Evolutionary conservation across 768 basidiomycete species (phyloP).

Genomic region (Pulveroboletus sp.): DNA sequence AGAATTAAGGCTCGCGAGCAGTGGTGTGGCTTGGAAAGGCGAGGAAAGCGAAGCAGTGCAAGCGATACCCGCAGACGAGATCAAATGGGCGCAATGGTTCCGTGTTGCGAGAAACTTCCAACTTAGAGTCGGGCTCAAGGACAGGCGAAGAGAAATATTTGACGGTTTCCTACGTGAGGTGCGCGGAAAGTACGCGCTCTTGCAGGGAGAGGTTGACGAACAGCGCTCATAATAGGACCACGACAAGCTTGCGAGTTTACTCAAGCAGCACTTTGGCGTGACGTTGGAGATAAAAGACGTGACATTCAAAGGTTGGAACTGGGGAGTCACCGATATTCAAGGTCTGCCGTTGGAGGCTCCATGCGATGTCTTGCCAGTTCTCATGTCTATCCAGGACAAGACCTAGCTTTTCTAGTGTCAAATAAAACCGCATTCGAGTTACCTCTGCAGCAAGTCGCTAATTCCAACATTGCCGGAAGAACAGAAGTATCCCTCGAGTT

Average conservation of each 20-base stretch:
- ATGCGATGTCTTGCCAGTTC: not conserved
- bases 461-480: constrained; percentile 95
- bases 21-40: constrained; percentile 94
- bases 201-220: not conserved
- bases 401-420: constrained; percentile 86
- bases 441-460: constrained; percentile 80
- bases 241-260: constrained; percentile 70
- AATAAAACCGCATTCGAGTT: constrained; percentile 88
- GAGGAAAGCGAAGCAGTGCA: constrained; percentile 59
- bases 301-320: constrained; percentile 96
- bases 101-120: constrained; percentile 92
- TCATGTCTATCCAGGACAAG: constrained; percentile 55
- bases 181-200: constrained; percentile 1
- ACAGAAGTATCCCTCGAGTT: constrained; percentile 99
- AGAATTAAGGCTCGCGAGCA: constrained; percentile 86
- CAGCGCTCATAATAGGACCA: constrained; percentile 58
- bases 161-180: constrained; percentile 94
- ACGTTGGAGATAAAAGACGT: constrained; percentile 83
- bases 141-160: constrained; percentile 76
- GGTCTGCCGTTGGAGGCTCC: constrained; percentile 42
- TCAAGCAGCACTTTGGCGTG: constrained; percentile 86
- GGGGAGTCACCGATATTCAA: constrained; percentile 94
- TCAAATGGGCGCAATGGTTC: constrained; percentile 89
- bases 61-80: constrained; percentile 63
- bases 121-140: constrained; percentile 76